Evolutionary conservation across 139 green algal species (phyloP).

Genomic region (Chlorella sp.): DNA sequence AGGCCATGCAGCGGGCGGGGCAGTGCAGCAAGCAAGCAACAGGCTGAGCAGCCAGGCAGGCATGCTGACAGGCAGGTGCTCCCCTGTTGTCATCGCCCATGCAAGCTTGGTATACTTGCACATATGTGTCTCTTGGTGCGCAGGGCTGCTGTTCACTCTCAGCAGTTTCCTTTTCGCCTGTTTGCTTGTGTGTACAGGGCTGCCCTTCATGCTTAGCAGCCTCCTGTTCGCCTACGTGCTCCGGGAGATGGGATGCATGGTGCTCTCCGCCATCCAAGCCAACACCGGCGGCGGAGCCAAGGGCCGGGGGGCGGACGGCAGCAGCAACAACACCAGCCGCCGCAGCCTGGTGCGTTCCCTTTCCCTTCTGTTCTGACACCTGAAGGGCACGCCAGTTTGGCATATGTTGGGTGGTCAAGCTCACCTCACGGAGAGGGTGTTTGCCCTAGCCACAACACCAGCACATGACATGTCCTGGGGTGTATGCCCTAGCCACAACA

Average conservation of each 20-base stretch:
- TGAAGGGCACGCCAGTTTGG: too few relatives aligned
- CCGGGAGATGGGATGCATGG: conserved; percentile 25
- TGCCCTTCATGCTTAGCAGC: conserved; percentile 7
- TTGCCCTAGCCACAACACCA: too few relatives aligned
- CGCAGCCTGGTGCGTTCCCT: conserved; percentile 9
- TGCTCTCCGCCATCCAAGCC: conserved; percentile 14
- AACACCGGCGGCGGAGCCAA: neutral
- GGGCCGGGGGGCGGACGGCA: neutral
- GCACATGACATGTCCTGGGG: too few relatives aligned
- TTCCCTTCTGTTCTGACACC: too few relatives aligned
- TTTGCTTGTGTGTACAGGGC: conserved; percentile 2
- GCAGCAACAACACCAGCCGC: neutral
- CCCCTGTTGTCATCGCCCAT: neutral
- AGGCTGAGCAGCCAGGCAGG: neutral
- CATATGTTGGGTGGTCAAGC: too few relatives aligned
- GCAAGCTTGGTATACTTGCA: neutral
- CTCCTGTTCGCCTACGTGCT: conserved; percentile 22
- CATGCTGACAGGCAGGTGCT: neutral
- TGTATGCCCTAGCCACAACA: too few relatives aligned
- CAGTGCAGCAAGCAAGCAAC: neutral
- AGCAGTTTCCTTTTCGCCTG: neutral
- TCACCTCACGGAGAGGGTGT: too few relatives aligned
- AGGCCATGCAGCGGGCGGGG: neutral
- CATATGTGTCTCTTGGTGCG: neutral
- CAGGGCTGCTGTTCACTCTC: neutral